Base-by-base conservation (phyloP, 345 rosid genomes). In the Gynandropsis gynandra region DNA sequence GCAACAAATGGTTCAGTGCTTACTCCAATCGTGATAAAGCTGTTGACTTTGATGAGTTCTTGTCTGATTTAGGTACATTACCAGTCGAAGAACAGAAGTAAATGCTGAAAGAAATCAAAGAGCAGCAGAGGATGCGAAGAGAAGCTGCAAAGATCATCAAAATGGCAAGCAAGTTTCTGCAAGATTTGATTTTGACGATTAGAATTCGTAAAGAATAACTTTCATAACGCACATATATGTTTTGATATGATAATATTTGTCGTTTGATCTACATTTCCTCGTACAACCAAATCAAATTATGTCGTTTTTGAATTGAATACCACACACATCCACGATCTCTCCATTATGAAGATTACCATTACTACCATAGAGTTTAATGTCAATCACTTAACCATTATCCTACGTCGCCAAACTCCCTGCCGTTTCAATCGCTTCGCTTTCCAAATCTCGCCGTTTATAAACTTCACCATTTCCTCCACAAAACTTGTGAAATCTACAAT, bases 61-160 rank as follows among this genome's bases (percentile, higher is more conserved):
- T 62, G 9, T 66, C 78, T 9, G 74, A 61, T 70, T 38, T 77
- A 56, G 61, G 66, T 12, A 33, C 33, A 10, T 66, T 79, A 49
- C 76, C 81, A 6, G 47, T 4, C 41, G 74, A 77, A 56, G 76
- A 76, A 43, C 70, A 67, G 42, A 24, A 59, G 16, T 74, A 70
- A 53, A 54, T 64, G 0, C 43, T 74, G 32, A 73, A 72, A 54
- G 80, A 74, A 18, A 60, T 67, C 64, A 61, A 74, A 62, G 80
- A 74, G 69, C 64, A 80, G 51, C 70, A 76, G 61, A 24, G 29
- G 47, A 68, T 85, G 35, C 61, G 64, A 21, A 72, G 64, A 51
- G 92, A 89, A 65, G 92, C 95, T 2, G 89, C 80, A 61, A 74
- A 75, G 47, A 76, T 85, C 37, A 78, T 79, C 47, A 74, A 71